Conservation (phyloP, 75 land plant species). For the Ceratopteris richardii region DNA sequence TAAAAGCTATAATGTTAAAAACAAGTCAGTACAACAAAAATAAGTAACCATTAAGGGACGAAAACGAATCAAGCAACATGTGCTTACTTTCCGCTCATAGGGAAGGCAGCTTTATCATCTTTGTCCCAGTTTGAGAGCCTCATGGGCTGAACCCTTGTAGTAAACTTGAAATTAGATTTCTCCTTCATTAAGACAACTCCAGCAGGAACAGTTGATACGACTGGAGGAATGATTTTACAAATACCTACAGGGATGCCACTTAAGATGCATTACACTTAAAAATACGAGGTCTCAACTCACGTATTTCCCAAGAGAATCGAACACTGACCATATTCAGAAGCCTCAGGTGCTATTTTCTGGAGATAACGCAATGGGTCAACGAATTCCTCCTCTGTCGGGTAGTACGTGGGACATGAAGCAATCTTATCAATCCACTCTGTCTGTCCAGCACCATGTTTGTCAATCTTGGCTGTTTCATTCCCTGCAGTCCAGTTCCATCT, state of each 20-base stretch:
- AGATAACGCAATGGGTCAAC: constrained; percentile 74
- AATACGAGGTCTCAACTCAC: background rate
- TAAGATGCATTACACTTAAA: too few species aligned
- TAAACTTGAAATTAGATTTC: constrained; percentile 67
- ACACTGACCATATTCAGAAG: constrained; percentile 68
- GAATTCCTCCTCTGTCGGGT: constrained; percentile 83
- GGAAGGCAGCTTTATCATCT: constrained; percentile 67
- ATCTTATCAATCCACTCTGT: constrained; percentile 64
- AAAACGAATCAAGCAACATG: background rate
- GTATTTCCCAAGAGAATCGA: background rate
- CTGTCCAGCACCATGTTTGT: constrained; percentile 36
- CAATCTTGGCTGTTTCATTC: constrained; percentile 28
- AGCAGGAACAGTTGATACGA: constrained; percentile 69
- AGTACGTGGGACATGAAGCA: constrained; percentile 63
- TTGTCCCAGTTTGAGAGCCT: constrained; percentile 72
- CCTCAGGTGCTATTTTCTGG: constrained; percentile 63
- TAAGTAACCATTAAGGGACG: constrained; percentile 1
- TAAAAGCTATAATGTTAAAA: constrained; percentile 46
- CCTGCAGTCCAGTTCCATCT: constrained; percentile 11
- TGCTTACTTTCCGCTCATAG: constrained; percentile 80
- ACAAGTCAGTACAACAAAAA: background rate
- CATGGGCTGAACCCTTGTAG: constrained; percentile 80
- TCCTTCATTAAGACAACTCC: constrained; percentile 78
- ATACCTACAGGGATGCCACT: constrained; percentile 47
- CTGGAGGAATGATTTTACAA: constrained; percentile 80